phyloP scores from a whole-genome alignment of 371 early-diverging fungal species.

The Circinella minor region DNA sequence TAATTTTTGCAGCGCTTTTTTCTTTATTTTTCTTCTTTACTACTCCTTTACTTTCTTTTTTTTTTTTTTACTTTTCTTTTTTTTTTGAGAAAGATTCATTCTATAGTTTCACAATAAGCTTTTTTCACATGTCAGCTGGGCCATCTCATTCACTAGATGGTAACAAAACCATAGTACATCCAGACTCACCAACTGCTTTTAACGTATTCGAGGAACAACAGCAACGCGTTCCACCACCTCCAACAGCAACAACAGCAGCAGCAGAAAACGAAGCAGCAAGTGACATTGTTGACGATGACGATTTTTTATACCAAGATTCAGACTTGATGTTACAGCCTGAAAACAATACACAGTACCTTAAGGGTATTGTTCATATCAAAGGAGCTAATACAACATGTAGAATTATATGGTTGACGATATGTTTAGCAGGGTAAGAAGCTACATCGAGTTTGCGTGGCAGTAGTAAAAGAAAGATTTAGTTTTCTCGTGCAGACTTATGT shows the following conservation, averaged over 20 bases:
- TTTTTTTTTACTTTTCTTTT: not conserved
- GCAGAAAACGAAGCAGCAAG: not conserved
- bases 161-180: not conserved
- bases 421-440: conserved; percentile 39
- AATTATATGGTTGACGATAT: conserved; percentile 47
- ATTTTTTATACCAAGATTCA: conserved; percentile 8
- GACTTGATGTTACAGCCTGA: conserved; percentile 13
- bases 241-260: not conserved
- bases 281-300: conserved; percentile 11
- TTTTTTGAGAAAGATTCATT: not conserved
- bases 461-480: not conserved
- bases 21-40: not conserved
- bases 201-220: not conserved
- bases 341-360: conserved; percentile 10
- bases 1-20: conserved; percentile 2
- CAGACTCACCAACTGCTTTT: not conserved
- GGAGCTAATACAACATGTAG: conserved; percentile 42
- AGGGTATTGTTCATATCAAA: conserved; percentile 29
- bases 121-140: not conserved
- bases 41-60: not conserved
- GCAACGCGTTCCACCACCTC: not conserved
- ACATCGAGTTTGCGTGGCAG: no score
- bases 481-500: not conserved
- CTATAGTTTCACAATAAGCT: not conserved
- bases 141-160: not conserved